phyloP scores from a whole-genome alignment of 208 protist genomes.

The Trichomonas gallinae region DNA sequence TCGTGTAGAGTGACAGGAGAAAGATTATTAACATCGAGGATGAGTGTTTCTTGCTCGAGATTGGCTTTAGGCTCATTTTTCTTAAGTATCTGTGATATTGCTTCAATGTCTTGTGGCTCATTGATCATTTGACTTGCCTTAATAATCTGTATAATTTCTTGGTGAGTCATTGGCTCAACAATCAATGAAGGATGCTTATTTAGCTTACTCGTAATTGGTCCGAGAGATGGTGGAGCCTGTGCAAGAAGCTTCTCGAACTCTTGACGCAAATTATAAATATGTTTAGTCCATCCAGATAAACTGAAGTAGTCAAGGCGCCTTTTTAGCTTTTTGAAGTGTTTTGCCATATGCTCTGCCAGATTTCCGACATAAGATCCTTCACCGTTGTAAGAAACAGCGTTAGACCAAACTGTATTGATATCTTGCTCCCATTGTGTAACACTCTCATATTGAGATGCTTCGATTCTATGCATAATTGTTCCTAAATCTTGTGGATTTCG shows the following conservation, averaged over 20 bases:
- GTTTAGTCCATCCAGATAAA: neutral
- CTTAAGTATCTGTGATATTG: neutral
- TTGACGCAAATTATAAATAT: neutral
- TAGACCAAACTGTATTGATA: neutral
- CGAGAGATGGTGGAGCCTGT: neutral
- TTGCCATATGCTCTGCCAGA: neutral
- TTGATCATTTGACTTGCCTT: neutral
- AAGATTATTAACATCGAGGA: neutral
- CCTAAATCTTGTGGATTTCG: constrained; percentile 6
- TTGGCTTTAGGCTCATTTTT: neutral
- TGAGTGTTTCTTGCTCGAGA: neutral
- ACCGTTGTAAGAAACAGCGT: neutral
- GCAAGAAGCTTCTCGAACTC: neutral
- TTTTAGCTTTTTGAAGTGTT: neutral
- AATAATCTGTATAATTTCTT: neutral
- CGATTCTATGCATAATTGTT: neutral
- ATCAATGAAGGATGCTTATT: neutral
- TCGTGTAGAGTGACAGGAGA: neutral
- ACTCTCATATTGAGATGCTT: neutral
- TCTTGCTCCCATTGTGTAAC: neutral
- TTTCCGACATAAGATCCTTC: neutral
- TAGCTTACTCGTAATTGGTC: neutral
- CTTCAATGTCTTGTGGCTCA: neutral
- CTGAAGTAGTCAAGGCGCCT: neutral
- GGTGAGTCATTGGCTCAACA: neutral